These are phyloP conservation scores for Lablab purpureus DNA, from an alignment of 306 rosid genomes.

Conservation along the genomic window DNA sequence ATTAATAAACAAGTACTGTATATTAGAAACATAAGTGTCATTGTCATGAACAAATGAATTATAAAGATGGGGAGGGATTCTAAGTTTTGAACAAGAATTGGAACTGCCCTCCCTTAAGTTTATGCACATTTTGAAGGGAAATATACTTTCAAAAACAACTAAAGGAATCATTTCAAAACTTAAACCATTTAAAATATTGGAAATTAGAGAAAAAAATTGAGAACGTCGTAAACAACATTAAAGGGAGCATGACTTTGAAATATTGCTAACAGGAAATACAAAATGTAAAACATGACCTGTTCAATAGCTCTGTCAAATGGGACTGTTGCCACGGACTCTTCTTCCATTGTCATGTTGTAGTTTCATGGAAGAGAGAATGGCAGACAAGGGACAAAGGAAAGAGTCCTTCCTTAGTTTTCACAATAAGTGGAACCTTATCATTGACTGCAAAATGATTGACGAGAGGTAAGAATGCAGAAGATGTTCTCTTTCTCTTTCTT, in stretches of 20 bases:
- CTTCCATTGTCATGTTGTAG: conserved; percentile 65
- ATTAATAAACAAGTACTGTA: neutral
- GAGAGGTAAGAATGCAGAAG: conserved; percentile 45
- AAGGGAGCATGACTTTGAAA: conserved; percentile 13
- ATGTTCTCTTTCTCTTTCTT: conserved; percentile 27
- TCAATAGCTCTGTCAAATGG: conserved; percentile 83
- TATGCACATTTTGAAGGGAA: conserved; percentile 30
- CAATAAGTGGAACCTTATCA: conserved; percentile 52
- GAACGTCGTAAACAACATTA: conserved; percentile 1
- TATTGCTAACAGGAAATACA: neutral
- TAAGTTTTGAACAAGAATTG: conserved; percentile 14
- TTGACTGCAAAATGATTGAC: conserved; percentile 55
- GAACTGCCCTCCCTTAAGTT: conserved; percentile 6
- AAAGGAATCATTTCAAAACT: conserved; percentile 6
- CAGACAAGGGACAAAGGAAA: conserved; percentile 47
- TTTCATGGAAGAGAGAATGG: conserved; percentile 52
- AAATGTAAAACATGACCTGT: conserved; percentile 58
- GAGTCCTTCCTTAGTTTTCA: conserved; percentile 46
- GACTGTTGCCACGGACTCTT: conserved; percentile 56
- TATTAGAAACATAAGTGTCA: conserved; percentile 22
- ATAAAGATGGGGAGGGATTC: neutral
- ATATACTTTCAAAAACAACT: conserved; percentile 5
- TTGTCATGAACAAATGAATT: conserved; percentile 22
- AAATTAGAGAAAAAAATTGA: conserved; percentile 11
- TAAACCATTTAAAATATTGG: conserved; percentile 8